Base-by-base conservation (phyloP, 2,329 filamentous ascomycete genomes). In the Pleomassaria siparia region DNA sequence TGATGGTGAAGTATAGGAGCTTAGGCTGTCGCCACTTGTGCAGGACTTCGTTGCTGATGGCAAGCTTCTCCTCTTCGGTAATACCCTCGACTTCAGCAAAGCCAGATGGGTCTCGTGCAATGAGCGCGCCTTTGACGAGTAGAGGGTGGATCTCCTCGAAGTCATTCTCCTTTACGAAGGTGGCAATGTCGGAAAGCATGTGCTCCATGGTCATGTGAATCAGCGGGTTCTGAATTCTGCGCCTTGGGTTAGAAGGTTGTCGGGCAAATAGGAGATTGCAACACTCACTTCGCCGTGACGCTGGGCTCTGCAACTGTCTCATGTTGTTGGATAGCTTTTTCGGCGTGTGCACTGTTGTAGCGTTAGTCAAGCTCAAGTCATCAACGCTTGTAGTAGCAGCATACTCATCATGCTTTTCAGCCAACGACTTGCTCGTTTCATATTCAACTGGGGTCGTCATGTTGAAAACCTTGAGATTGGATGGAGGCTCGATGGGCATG, bases 131-230 rank as follows among this genome's bases (percentile, higher is more conserved):
- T 54, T 78, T 78, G 33, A 72, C 68, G 40, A 81, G 76, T 30
- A 56, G 60, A 4, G 75, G 73, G 1, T 76, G 54, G 16, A 77
- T 67, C 12, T 78, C 71, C 35, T 72, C 71, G 7, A 82, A 66
- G 12, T 71, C 70, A 39, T 75, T 71, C 12, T 74, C 62, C 7
- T 59, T 53, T 32, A 78, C 79, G 53, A 84, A 84, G 1, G 66
- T 59, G 28, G 78, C 71, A 2, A 84, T 80, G 51, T 80, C 72
- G 33, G 62, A 62, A 42, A 85, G 66, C 10, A 86, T 75, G 55
- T 71, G 65, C 29, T 46, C 45, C 11, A 54, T 43, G 20, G 42
- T 54, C 47, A 59, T 54, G 25, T 56, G 50, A 18, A 48, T 46
- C 29, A 59, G 51, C n/a, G 56, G 56, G 32, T 59, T 59, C 30